Percentiles rank a stretch among this genome's conserved stretches.
phyloP scores from a whole-genome alignment of 306 rosid species.

The Castanea crenata region DNA sequence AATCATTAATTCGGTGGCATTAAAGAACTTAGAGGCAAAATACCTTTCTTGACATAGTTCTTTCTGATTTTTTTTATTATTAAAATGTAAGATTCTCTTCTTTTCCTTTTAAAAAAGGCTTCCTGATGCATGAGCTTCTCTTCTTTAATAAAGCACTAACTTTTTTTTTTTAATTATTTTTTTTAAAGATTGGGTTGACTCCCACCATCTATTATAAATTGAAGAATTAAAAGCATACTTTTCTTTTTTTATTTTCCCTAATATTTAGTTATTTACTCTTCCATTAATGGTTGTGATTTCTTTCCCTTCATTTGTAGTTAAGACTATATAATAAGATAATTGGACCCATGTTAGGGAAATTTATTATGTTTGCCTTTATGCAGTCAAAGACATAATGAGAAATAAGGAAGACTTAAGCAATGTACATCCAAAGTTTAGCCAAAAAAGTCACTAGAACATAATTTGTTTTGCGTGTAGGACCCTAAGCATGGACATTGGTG shows the following conservation, averaged over 20 bases:
- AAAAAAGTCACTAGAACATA: constrained; percentile 3
- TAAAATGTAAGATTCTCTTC: constrained; percentile 42
- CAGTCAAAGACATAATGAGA: constrained; percentile 15
- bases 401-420: neutral
- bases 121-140: constrained; percentile 31
- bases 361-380: constrained; percentile 10
- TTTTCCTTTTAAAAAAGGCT: constrained; percentile 33
- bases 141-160: constrained; percentile 32
- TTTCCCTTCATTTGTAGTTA: neutral
- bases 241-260: constrained; percentile 4
- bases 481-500: constrained; percentile 99
- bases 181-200: constrained; percentile 21
- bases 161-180: neutral
- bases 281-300: neutral
- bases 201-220: constrained; percentile 18
- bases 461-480: constrained; percentile 46
- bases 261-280: neutral
- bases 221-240: constrained; percentile 12
- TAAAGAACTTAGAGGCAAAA: constrained; percentile 19
- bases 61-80: constrained; percentile 35
- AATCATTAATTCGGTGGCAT: neutral
- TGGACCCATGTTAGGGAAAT: constrained; percentile 20
- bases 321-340: constrained; percentile 10
- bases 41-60: constrained; percentile 17
- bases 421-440: neutral